Evolutionary conservation across 148 eudicot genomes (phyloP).

Genomic region (Vaccinium corymbosum): DNA sequence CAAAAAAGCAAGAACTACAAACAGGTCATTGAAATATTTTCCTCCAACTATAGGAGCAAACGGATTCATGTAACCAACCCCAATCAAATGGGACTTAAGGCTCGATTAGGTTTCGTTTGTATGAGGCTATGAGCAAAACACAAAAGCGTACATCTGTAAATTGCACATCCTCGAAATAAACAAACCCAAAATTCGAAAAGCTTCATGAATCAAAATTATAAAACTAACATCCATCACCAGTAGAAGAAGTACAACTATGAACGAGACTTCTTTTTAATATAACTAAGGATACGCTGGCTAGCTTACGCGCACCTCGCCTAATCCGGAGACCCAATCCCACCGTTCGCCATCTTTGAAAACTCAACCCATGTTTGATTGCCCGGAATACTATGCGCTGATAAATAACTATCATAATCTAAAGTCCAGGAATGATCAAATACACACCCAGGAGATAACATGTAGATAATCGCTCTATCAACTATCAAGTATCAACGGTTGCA

Average conservation of each 20-base stretch:
- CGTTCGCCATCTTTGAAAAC: neutral
- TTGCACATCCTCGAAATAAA: neutral
- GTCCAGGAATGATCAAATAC: neutral
- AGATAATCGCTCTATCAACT: neutral
- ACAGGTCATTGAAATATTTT: neutral
- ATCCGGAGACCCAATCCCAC: too few species aligned
- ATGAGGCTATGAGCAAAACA: too few species aligned
- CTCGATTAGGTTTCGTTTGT: too few species aligned
- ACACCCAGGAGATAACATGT: neutral
- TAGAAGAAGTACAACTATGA: neutral
- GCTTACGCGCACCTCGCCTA: too few species aligned
- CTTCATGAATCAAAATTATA: neutral
- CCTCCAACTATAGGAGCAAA: neutral
- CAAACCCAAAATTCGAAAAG: constrained; percentile 12
- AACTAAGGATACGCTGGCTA: too few species aligned
- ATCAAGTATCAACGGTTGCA: neutral
- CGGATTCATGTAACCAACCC: too few species aligned
- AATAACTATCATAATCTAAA: too few species aligned
- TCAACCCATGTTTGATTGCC: neutral
- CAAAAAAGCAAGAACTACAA: neutral
- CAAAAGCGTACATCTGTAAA: neutral
- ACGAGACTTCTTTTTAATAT: neutral
- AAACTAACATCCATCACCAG: neutral
- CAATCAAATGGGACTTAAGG: too few species aligned
- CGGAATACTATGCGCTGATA: neutral